Evolutionary conservation across 2,329 filamentous ascomycete genomes (phyloP).

Genomic region (Pyrenophora teres): DNA sequence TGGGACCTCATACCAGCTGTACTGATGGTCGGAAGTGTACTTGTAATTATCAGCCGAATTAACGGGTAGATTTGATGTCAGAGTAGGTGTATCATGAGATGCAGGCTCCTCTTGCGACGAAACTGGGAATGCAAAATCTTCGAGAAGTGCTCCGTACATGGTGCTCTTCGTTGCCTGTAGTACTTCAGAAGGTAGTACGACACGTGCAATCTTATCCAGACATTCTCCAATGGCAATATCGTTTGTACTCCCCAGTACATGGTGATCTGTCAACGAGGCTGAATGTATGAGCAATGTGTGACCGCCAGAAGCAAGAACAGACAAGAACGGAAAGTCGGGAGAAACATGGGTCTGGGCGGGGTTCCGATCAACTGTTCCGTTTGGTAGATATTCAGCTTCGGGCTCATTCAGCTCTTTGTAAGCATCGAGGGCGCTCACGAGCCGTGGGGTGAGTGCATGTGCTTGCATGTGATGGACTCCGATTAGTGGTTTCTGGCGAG

Average conservation of each 20-base stretch:
- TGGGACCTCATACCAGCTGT: slow-evolving; percentile 63
- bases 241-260: slow-evolving; percentile 71
- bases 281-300: slow-evolving; percentile 88
- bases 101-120: slow-evolving; percentile 4
- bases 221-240: slow-evolving; percentile 90
- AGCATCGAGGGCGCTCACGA: slow-evolving; percentile 66
- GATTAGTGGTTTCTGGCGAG: slow-evolving; percentile 67
- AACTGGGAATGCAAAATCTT: slow-evolving; percentile 74
- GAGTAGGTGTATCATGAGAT: not conserved
- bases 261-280: slow-evolving; percentile 68
- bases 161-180: slow-evolving; percentile 63
- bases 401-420: not conserved
- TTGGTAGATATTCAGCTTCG: slow-evolving; percentile 1
- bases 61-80: not conserved
- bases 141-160: slow-evolving; percentile 81
- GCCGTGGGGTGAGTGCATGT: slow-evolving; percentile 84
- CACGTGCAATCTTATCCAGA: slow-evolving; percentile 83
- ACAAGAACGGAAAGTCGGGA: slow-evolving; percentile 81
- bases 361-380: not conserved
- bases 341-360: slow-evolving; percentile 7
- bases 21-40: slow-evolving; percentile 23
- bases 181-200: slow-evolving; percentile 68
- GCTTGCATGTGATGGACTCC: slow-evolving; percentile 98
- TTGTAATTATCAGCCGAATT: slow-evolving; percentile 30
- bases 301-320: slow-evolving; percentile 86